Evolutionary conservation across 768 basidiomycete species (phyloP).

Genomic region (Leccinum truebloodii): DNA sequence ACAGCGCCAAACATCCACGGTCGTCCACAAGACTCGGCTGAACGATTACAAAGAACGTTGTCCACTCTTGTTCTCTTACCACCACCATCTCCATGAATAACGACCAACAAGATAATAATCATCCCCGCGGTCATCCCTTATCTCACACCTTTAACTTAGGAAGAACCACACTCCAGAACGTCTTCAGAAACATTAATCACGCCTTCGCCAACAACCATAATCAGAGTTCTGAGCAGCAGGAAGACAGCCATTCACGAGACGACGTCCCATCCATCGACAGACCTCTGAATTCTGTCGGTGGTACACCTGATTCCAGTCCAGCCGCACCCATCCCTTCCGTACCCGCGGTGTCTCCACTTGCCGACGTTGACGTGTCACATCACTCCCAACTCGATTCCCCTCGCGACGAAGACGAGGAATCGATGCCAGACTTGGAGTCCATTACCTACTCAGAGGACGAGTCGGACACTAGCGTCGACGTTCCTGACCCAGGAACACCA

Average conservation of each 20-base stretch:
- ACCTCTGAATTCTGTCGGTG: constrained; percentile 2
- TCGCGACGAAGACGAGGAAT: constrained; percentile 36
- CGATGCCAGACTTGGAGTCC: constrained; percentile 44
- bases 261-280: constrained; percentile 6
- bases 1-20: background rate
- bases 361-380: constrained; percentile 11
- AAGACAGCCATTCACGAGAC: background rate
- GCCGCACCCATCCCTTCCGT: background rate
- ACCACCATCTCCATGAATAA: constrained; percentile 25
- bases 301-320: constrained; percentile 4
- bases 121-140: constrained; percentile 14
- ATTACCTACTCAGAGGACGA: constrained; percentile 41
- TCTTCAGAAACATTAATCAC: constrained; percentile 35
- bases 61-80: constrained; percentile 21
- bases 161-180: constrained; percentile 29
- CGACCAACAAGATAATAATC: constrained; percentile 13
- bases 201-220: constrained; percentile 23
- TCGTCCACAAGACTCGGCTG: background rate
- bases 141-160: constrained; percentile 23
- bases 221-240: constrained; percentile 2
- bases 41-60: constrained; percentile 11
- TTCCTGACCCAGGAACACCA: constrained; percentile 32
- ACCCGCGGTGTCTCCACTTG: constrained; percentile 2
- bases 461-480: constrained; percentile 32
- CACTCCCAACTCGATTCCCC: constrained; percentile 5